phyloP scores from a whole-genome alignment of 495 filamentous ascomycete species.

The Hypoxylon fragiforme region DNA sequence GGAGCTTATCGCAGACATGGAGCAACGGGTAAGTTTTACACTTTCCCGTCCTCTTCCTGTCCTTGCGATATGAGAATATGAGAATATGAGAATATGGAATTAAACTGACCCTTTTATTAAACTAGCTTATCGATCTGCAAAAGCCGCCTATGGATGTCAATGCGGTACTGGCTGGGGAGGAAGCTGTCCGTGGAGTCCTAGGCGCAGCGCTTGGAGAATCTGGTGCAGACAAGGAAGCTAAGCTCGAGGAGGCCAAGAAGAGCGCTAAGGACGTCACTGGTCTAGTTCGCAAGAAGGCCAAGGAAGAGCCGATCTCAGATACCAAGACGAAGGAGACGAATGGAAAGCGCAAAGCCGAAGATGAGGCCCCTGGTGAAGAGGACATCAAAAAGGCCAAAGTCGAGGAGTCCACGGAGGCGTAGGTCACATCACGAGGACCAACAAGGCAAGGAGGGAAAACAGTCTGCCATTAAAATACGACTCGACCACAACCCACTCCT shows the following conservation, averaged over 20 bases:
- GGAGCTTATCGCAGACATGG: conserved; percentile 86
- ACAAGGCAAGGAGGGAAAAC: background rate
- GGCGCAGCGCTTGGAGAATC: conserved; percentile 73
- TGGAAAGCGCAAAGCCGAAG: conserved; percentile 53
- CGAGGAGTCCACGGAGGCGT: conserved; percentile 20
- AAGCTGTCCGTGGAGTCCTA: conserved; percentile 65
- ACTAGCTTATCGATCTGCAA: conserved; percentile 72
- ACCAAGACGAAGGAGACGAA: conserved; percentile 38
- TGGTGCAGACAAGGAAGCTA: conserved; percentile 60
- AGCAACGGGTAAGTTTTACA: conserved; percentile 65
- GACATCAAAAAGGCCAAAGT: conserved; percentile 46
- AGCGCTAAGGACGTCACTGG: conserved; percentile 83
- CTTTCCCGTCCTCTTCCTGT: conserved; percentile 33
- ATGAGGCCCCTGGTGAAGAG: conserved; percentile 42
- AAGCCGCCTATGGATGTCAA: conserved; percentile 69
- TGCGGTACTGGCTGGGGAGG: conserved; percentile 51
- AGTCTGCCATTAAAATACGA: background rate
- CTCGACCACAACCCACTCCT: too few relatives aligned
- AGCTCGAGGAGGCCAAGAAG: conserved; percentile 76
- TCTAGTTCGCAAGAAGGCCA: conserved; percentile 79
- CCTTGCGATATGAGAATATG: conserved; percentile 16
- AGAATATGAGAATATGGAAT: conserved; percentile 12
- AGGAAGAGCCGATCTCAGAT: conserved; percentile 38
- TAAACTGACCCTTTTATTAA: conserved; percentile 23
- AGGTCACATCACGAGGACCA: background rate